phyloP scores from a whole-genome alignment of 805 yeast species.

The Kodamaea laetipori region DNA sequence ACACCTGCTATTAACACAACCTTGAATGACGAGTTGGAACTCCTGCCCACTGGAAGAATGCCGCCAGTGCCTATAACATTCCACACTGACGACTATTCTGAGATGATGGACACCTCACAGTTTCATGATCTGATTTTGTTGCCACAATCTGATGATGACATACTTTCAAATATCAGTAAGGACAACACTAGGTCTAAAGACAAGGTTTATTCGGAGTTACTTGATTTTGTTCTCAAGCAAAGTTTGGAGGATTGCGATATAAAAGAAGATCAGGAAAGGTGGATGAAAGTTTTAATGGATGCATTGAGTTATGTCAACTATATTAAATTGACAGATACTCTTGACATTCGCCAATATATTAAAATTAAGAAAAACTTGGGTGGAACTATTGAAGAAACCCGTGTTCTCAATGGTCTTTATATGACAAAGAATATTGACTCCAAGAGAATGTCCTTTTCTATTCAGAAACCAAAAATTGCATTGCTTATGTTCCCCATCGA shows the following conservation, averaged over 20 bases:
- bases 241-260: constrained; percentile 63
- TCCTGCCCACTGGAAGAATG: constrained; percentile 5
- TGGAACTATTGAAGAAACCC: constrained; percentile 56
- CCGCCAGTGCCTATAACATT: not conserved
- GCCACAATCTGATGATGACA: constrained; percentile 11
- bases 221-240: constrained; percentile 57
- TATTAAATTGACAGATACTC: constrained; percentile 68
- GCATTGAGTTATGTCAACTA: constrained; percentile 57
- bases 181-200: constrained; percentile 14
- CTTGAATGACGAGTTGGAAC: constrained; percentile 1
- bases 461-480: constrained; percentile 73
- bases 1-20: not conserved
- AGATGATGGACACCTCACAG: constrained; percentile 4
- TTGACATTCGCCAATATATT: constrained; percentile 86
- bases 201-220: constrained; percentile 39
- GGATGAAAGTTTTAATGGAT: constrained; percentile 58
- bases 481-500: constrained; percentile 88
- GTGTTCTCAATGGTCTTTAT: constrained; percentile 72
- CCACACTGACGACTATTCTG: constrained; percentile 3
- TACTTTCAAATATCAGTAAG: constrained; percentile 10
- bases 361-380: constrained; percentile 86
- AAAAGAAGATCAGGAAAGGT: constrained; percentile 45
- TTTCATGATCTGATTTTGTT: constrained; percentile 3
- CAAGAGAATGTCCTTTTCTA: constrained; percentile 68
- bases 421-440: constrained; percentile 83